Base-by-base conservation (phyloP, 495 filamentous ascomycete species). In the Thermothielavioides terrestris region DNA sequence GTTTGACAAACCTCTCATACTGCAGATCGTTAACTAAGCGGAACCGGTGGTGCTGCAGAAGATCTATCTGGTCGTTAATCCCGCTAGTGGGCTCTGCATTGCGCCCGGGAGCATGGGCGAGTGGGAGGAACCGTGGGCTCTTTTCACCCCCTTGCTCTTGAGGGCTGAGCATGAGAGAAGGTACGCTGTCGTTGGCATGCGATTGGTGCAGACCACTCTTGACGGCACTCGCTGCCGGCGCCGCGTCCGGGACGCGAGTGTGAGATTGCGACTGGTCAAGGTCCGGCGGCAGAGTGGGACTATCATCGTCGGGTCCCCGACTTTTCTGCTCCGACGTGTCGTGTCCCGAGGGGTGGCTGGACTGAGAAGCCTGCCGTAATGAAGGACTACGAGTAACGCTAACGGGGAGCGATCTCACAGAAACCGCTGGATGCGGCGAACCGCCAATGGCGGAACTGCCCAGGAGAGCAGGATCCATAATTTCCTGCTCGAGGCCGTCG, bases 1-100 rank as follows among this genome's bases (percentile, higher is more conserved):
- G 77, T 56, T 86, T 87, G 46, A 86, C 73, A 59, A 85, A 88
- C 18, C 82, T 70, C 62, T 89, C 85, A 49, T 86, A 88, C 54
- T 84, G 84, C 31, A 89, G 74, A 57, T 89, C 84, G 48, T 87
- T 88, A 31, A 77, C 75, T 8, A 88, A 62, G 12, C 87, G 68
- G 44, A 84, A 72, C 45, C 82, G 73, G 58, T 87, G 77, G 44
- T 80, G 75, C 48, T 86, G 75, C 1, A 88, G 67, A 49, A 76
- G 75, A 18, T 77, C 72, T 37, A 80, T 66, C 43, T 77, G 75
- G 28, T 71, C 68, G 30, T 45, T 61, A 17, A 41, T 41, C 6
- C 55, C 62, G 4, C 42, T 31, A n/a, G 25, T 34, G 5, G 38
- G n/a, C 1, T 30, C 32, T 8, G 26, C 45, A 6, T 49, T 27